Evolutionary conservation across 2,329 filamentous ascomycete genomes (phyloP), one percentile per base, ranked within the genome.

Genomic region (Xylariaceae sp.): DNA sequence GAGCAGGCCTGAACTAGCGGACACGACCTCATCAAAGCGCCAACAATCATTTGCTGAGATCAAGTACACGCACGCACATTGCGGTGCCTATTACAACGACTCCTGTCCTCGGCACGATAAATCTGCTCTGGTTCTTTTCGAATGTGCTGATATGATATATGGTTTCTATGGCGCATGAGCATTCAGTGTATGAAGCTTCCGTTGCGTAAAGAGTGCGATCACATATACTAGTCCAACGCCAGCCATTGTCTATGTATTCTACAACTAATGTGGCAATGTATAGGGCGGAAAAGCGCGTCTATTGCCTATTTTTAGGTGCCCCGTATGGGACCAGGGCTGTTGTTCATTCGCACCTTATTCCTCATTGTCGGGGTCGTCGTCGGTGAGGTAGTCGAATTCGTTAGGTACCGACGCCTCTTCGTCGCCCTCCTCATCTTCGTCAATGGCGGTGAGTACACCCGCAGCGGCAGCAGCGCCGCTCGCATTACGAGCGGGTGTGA

Each of bases 391-490:
- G 57, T 92, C 87, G 71, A 94, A 94, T 50, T 89, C 85, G 8
- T 75, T 73, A 4, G 89, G 89, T 5, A 83, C 70, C 39, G 79
- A 74, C 1, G 89, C 89, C 68, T 92, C 89, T 64, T 87, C 85
- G 9, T 81, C 85, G 35, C 79, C 85, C 58, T 89, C 87, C 7
- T 79, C 83, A 64, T 92, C 88, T 71, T 97, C 92, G 65, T 96
- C 91, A 3, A 95, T 84, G 4, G 91, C 87, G 3, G 88, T 96
- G 63, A 96, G 74, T 1, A 95, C 89, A 53, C 86, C 88, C 0
- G 88, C 89, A 0, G 87, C 87, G 0, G 87, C 86, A 0, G 84
- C 85, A 19, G 88, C 85, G 50, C 87, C 83, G 41, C 72, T 71
- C 9, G 62, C 61, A 42, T 56, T 62, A 4, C 63, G 54, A 29